Conservation (phyloP, 345 rosid species). For the Populus simonii region DNA sequence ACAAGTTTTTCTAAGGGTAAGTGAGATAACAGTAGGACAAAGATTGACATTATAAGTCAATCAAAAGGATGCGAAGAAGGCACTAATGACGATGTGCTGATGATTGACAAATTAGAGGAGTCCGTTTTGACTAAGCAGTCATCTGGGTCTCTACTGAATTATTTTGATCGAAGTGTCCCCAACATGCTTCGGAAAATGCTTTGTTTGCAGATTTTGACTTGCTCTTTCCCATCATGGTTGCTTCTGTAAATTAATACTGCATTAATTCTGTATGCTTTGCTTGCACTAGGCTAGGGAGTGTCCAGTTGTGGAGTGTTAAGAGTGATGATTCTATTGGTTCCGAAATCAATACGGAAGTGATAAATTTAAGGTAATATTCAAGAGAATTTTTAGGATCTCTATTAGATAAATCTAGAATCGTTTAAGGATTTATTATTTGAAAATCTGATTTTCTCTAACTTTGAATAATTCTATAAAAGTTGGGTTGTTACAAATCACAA, state of each 20-base stretch:
- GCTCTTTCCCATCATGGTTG: constrained; percentile 20
- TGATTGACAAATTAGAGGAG: constrained; percentile 27
- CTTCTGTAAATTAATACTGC: constrained; percentile 55
- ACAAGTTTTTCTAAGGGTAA: constrained; percentile 31
- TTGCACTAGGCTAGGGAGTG: constrained; percentile 25
- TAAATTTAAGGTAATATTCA: no score
- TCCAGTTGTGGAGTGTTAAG: constrained; percentile 24
- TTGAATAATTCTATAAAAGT: no score
- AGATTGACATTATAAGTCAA: constrained; percentile 8
- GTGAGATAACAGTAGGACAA: constrained; percentile 6
- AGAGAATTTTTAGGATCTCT: no score
- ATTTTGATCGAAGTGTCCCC: constrained; percentile 22
- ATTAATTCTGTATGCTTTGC: constrained; percentile 23
- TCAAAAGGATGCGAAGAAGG: constrained; percentile 18
- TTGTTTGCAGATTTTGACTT: constrained; percentile 24
- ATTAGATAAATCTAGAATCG: no score
- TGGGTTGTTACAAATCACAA: no score
- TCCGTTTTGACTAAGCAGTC: constrained; percentile 18
- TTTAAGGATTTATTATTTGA: no score
- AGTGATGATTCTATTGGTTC: constrained; percentile 2
- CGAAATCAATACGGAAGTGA: no score
- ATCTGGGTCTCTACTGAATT: constrained; percentile 1
- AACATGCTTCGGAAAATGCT: background rate
- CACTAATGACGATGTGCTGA: constrained; percentile 25
- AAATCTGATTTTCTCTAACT: no score